Percentiles rank a stretch among this genome's conserved stretches.
These are phyloP conservation scores for Marasmius oreades DNA, from an alignment of 1,284 basidiomycete genomes.

Conservation along the genomic window DNA sequence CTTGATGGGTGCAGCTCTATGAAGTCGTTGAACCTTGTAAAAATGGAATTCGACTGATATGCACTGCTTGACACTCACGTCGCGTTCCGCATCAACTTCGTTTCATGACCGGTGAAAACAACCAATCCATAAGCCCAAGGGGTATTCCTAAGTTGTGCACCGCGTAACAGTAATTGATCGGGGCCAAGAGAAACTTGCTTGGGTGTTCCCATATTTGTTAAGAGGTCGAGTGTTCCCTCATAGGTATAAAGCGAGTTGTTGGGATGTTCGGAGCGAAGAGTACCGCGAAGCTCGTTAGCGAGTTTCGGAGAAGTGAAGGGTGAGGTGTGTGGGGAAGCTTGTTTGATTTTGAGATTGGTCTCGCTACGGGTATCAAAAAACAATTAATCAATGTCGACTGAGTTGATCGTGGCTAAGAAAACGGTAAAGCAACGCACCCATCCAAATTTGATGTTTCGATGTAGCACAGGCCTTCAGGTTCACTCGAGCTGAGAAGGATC, in stretches of 20 bases:
- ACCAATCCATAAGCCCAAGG: constrained; percentile 94
- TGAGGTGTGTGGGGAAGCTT: constrained; percentile 84
- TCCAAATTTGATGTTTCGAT: constrained; percentile 98
- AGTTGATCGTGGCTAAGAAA: constrained; percentile 1
- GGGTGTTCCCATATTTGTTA: constrained; percentile 52
- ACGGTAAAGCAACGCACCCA: constrained; percentile 53
- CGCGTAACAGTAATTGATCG: constrained; percentile 91
- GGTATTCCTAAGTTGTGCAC: constrained; percentile 95
- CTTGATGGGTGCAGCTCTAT: constrained; percentile 91
- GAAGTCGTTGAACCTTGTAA: background rate
- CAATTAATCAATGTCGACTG: background rate
- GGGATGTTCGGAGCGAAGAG: constrained; percentile 91
- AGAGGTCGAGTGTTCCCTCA: constrained; percentile 79
- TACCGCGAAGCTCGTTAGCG: constrained; percentile 75
- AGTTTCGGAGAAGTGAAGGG: constrained; percentile 75
- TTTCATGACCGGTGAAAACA: constrained; percentile 97
- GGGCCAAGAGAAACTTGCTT: constrained; percentile 90
- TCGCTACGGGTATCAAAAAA: constrained; percentile 53
- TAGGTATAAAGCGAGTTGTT: constrained; percentile 98
- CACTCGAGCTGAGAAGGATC: constrained; percentile 84
- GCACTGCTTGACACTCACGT: constrained; percentile 59
- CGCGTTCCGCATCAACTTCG: constrained; percentile 94
- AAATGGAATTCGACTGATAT: background rate
- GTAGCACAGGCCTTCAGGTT: constrained; percentile 96
- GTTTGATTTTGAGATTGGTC: constrained; percentile 99